Conservation (phyloP, 2,329 filamentous ascomycete species). For the Cordyceps militaris region DNA sequence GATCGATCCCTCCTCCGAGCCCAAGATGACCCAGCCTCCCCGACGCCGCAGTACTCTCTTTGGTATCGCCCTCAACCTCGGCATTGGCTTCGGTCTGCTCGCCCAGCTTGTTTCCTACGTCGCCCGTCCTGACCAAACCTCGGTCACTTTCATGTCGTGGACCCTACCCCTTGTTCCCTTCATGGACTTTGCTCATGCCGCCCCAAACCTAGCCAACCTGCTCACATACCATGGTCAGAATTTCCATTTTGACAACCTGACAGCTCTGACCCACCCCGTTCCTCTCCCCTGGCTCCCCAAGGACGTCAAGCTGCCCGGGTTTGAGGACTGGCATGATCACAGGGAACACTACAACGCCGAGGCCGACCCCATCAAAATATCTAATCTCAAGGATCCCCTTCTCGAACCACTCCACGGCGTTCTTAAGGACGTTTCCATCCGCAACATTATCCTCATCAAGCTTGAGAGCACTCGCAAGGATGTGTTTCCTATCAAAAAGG, state of each 20-base stretch:
- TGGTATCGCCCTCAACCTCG: slow-evolving; percentile 12
- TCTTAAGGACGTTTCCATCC: slow-evolving; percentile 29
- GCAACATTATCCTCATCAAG: slow-evolving; percentile 37
- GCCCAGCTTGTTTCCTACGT: slow-evolving; percentile 18
- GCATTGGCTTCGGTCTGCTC: slow-evolving; percentile 15
- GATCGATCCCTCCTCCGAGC: slow-evolving; percentile 3
- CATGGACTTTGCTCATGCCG: slow-evolving; percentile 25
- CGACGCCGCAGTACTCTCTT: background rate
- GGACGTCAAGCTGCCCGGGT: slow-evolving; percentile 13
- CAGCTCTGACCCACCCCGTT: slow-evolving; percentile 21
- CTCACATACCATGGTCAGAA: slow-evolving; percentile 17
- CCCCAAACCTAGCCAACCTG: slow-evolving; percentile 21
- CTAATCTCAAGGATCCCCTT: slow-evolving; percentile 30
- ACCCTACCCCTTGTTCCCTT: slow-evolving; percentile 27
- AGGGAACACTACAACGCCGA: slow-evolving; percentile 28
- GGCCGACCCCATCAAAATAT: slow-evolving; percentile 33
- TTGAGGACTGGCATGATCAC: slow-evolving; percentile 24
- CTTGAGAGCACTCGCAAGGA: slow-evolving; percentile 39
- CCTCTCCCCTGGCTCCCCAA: slow-evolving; percentile 23
- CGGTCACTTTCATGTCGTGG: slow-evolving; percentile 30
- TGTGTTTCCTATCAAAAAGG: slow-evolving; percentile 37
- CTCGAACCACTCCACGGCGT: slow-evolving; percentile 21
- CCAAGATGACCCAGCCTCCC: background rate
- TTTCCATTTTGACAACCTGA: slow-evolving; percentile 21
- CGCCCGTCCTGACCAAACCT: slow-evolving; percentile 23